Evolutionary conservation across 192 early-diverging fungal genomes (phyloP).

Genomic region (Kickxella alabastrina): DNA sequence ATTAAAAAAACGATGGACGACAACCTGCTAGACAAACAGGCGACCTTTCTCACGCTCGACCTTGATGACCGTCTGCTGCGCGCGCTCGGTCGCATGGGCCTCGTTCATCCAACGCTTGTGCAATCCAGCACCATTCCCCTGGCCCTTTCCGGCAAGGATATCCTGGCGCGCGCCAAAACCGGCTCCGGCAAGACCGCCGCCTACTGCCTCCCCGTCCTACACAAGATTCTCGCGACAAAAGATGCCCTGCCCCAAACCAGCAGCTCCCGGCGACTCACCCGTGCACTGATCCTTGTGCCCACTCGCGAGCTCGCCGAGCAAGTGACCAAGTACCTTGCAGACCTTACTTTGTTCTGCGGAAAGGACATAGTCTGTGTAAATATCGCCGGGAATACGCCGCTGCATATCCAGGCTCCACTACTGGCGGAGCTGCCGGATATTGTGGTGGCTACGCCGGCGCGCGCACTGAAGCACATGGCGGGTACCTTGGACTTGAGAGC

Average conservation of each 20-base stretch:
- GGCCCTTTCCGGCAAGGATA: conserved; percentile 87
- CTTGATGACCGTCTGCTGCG: conserved; percentile 85
- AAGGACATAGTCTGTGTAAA: conserved; percentile 27
- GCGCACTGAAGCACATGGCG: conserved; percentile 71
- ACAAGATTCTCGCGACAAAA: conserved; percentile 81
- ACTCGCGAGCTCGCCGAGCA: conserved; percentile 95
- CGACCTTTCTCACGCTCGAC: conserved; percentile 62
- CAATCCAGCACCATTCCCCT: conserved; percentile 88
- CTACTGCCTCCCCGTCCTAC: conserved; percentile 84
- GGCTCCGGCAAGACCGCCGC: conserved; percentile 98
- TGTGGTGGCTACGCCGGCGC: conserved; percentile 82
- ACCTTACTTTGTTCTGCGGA: conserved; percentile 71
- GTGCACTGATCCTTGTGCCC: conserved; percentile 84
- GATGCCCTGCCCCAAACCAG: conserved; percentile 47
- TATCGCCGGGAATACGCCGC: conserved; percentile 24
- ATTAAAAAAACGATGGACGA: too few species aligned
- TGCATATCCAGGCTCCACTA: conserved; percentile 59
- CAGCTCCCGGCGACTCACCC: conserved; percentile 21
- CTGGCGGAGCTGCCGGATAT: conserved; percentile 83
- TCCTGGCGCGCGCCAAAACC: conserved; percentile 87
- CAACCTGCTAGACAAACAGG: conserved; percentile 50
- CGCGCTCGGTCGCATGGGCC: conserved; percentile 80
- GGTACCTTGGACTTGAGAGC: conserved; percentile 53
- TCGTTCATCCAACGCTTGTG: conserved; percentile 81
- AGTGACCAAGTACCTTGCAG: conserved; percentile 71